Percentiles rank a stretch among this genome's conserved stretches.
These are phyloP conservation scores for Cutaneotrichosporon mucoides DNA, from an alignment of 1,284 basidiomycete genomes.

Conservation along the genomic window DNA sequence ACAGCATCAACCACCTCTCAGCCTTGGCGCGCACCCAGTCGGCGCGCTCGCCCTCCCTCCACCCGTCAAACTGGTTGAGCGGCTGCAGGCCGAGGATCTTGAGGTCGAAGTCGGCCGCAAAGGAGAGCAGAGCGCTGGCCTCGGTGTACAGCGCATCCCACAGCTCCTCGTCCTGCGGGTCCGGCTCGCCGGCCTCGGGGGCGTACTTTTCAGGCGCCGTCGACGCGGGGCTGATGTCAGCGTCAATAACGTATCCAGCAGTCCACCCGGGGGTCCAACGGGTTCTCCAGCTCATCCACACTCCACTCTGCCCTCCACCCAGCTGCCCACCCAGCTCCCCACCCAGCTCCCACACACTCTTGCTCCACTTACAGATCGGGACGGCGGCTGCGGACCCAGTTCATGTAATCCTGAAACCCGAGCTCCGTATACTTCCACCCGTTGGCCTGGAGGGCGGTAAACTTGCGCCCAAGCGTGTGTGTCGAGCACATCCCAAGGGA, in stretches of 20 bases:
- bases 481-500: constrained; percentile 17
- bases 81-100: constrained; percentile 16
- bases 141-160: constrained; percentile 14
- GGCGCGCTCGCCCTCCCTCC: constrained; percentile 4
- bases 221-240: constrained; percentile 7
- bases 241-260: not conserved
- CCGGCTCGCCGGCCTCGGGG: constrained; percentile 18
- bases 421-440: constrained; percentile 20
- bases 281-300: no score
- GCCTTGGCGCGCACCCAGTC: constrained; percentile 16
- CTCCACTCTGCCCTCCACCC: no score
- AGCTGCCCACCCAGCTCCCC: no score
- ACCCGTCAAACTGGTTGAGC: constrained; percentile 21
- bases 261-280: no score
- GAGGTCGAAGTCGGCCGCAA: constrained; percentile 9
- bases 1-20: constrained; percentile 14
- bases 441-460: constrained; percentile 18
- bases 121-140: constrained; percentile 2
- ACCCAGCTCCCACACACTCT: no score
- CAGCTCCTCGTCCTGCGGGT: constrained; percentile 12
- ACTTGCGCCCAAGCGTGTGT: constrained; percentile 23
- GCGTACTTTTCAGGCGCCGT: constrained; percentile 11
- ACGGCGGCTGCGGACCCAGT: constrained; percentile 17
- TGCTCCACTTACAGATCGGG: constrained; percentile 15
- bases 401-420: constrained; percentile 17